Base-by-base conservation (phyloP, 306 rosid species). In the Purshia tridentata region DNA sequence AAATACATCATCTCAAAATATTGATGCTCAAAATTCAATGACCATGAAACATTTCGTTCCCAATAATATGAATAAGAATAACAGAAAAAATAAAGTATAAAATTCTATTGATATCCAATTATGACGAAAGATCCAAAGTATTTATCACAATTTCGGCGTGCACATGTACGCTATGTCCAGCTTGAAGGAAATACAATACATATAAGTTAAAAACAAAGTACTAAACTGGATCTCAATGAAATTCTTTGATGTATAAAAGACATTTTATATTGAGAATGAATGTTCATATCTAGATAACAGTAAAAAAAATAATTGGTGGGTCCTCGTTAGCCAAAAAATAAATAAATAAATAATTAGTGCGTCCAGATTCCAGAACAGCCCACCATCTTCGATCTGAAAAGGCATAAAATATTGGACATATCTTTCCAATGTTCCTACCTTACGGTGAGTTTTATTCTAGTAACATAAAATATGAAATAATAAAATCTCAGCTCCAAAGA, bases 361-460 rank as follows among this genome's bases (percentile, higher is more conserved):
- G 80, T 74, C 83, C 88, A 67, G 70, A 62, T 76, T 74, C 81
- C 73, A 76, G 40, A 73, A 51, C 73, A 73, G 65, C 18, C 70
- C 48, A 39, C 73, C 22, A 77, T 57, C 45, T 52, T 63, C 54
- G 41, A 72, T 67, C 70, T 72, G 56, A 7, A 37, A 76, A 46
- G 51, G 18, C 40, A 13, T n/a, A 74, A 8, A 54, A 69, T 8
- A 20, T 29, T 5, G 20, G 15, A 45, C 15, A 20, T 0, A 35
- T n/a, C 11, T 23, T 53, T 20, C 23, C 37, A 19, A 19, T 18
- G 14, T 10, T 47, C 51, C 12, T 5, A 2, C 58, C 58, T 16
- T 1, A 13, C 5, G 15, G 16, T 13, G n/a, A 15, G 7, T 2
- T 12, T 50, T 14, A 61, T 16, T 22, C 47, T 39, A 1, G 47